phyloP scores from a whole-genome alignment of 257 asterid genomes.

The Rhazya stricta region DNA sequence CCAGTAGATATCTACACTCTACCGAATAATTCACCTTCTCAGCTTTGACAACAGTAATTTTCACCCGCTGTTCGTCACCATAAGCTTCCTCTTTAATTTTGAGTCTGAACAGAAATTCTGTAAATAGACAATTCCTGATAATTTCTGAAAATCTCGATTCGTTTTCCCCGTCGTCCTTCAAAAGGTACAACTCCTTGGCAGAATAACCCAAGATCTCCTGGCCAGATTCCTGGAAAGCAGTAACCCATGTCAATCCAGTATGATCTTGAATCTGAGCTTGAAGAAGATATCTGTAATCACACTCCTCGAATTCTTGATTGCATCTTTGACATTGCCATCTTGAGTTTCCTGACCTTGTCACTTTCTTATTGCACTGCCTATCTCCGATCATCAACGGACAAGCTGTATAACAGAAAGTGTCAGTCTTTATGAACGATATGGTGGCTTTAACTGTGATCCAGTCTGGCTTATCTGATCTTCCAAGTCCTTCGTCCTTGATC shows the following conservation, averaged over 20 bases:
- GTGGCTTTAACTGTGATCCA: conserved; percentile 90
- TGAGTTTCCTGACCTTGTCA: conserved; percentile 58
- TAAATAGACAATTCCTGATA: conserved; percentile 51
- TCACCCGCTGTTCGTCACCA: conserved; percentile 85
- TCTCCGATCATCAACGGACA: conserved; percentile 94
- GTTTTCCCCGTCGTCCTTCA: conserved; percentile 50
- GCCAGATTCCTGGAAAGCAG: conserved; percentile 92
- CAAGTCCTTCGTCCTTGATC: conserved; percentile 90
- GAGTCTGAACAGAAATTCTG: conserved; percentile 60
- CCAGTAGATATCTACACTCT: conserved; percentile 56
- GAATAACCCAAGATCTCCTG: conserved; percentile 82
- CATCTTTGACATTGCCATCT: conserved; percentile 87
- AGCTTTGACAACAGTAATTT: conserved; percentile 77
- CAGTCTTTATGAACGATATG: conserved; percentile 71
- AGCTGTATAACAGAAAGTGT: conserved; percentile 80
- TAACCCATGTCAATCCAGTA: conserved; percentile 84
- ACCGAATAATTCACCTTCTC: conserved; percentile 62
- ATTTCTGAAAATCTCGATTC: conserved; percentile 54
- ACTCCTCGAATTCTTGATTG: conserved; percentile 77
- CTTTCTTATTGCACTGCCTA: conserved; percentile 86
- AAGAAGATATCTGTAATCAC: conserved; percentile 86
- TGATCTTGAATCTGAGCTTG: conserved; percentile 91
- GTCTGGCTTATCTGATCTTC: conserved; percentile 87
- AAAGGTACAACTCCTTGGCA: conserved; percentile 67
- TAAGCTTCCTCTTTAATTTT: conserved; percentile 82